Evolutionary conservation across 192 early-diverging fungal species (phyloP).

Genomic region (Mortierella alpina): DNA sequence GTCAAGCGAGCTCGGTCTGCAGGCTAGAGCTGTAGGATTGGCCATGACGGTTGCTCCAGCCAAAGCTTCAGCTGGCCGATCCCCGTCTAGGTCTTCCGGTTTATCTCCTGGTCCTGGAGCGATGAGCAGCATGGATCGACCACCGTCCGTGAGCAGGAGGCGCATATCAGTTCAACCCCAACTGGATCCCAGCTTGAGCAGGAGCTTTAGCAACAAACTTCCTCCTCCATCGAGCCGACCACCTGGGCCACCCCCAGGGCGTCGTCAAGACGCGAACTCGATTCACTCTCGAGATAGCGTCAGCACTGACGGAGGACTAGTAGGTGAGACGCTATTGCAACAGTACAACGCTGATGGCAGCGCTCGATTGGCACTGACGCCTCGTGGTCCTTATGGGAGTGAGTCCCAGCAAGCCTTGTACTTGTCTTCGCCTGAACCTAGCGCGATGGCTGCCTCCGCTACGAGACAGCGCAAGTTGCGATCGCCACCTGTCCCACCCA

Average conservation of each 20-base stretch:
- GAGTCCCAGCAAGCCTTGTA: conserved; percentile 5
- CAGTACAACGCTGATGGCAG: conserved; percentile 13
- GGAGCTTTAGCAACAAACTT: conserved; percentile 29
- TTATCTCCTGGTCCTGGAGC: too few species aligned
- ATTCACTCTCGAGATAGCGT: conserved; percentile 36
- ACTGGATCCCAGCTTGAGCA: conserved; percentile 20
- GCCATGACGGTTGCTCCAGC: conserved; percentile 21
- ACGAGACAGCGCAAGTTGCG: conserved; percentile 28
- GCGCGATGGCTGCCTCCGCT: not conserved
- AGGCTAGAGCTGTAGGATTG: conserved; percentile 44
- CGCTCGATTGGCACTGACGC: too few species aligned
- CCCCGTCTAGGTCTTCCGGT: not conserved
- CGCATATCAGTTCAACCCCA: conserved; percentile 3
- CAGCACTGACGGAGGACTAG: conserved; percentile 34
- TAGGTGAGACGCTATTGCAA: conserved; percentile 27
- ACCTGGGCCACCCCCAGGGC: conserved; percentile 26
- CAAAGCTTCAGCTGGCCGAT: not conserved
- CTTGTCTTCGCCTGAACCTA: conserved; percentile 19
- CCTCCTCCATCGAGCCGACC: conserved; percentile 34
- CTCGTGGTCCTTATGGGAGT: too few species aligned
- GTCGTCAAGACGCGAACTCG: conserved; percentile 12
- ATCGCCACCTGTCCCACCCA: conserved; percentile 24
- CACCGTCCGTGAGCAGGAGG: not conserved
- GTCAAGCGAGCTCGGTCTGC: conserved; percentile 44
- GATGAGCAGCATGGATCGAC: not conserved